These are phyloP conservation scores for Backusella tarrabulga DNA, from an alignment of 192 early-diverging fungal species.

Conservation along the genomic window DNA sequence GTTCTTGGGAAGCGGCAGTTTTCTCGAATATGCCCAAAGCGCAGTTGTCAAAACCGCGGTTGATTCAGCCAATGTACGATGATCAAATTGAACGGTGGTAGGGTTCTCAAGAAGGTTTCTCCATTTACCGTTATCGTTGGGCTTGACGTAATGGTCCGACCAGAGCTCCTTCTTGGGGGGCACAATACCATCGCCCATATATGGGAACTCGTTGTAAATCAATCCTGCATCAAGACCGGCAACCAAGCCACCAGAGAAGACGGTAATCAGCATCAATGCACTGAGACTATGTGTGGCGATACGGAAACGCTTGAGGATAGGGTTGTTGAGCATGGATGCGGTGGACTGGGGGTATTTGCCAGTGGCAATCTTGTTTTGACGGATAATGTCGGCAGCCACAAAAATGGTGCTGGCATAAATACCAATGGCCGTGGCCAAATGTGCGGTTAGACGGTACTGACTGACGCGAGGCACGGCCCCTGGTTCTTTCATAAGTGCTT, in stretches of 20 bases:
- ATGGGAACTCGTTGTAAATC: conserved; percentile 96
- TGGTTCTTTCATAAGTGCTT: conserved; percentile 73
- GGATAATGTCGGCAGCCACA: conserved; percentile 77
- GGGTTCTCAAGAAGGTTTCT: conserved; percentile 94
- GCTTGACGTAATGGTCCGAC: conserved; percentile 47
- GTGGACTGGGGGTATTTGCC: conserved; percentile 41
- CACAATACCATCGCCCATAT: conserved; percentile 85
- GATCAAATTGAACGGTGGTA: conserved; percentile 92
- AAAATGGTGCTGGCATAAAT: conserved; percentile 78
- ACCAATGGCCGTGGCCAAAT: conserved; percentile 84
- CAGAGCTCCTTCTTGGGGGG: conserved; percentile 71
- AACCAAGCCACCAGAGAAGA: conserved; percentile 91
- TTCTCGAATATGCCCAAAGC: conserved; percentile 74
- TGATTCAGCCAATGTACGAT: conserved; percentile 86
- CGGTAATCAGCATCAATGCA: conserved; percentile 79
- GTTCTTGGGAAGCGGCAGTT: conserved; percentile 67
- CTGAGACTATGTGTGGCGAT: conserved; percentile 61
- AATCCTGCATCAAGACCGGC: conserved; percentile 97
- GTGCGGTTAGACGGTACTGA: conserved; percentile 91
- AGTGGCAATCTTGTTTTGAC: conserved; percentile 60
- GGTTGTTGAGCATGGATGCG: conserved; percentile 48
- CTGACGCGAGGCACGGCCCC: conserved; percentile 88
- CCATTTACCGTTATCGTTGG: conserved; percentile 58
- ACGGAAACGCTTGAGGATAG: conserved; percentile 60
- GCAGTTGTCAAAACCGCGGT: conserved; percentile 71